Base-by-base conservation (phyloP, 768 basidiomycete species). In the Phanerodontia chrysosporium region DNA sequence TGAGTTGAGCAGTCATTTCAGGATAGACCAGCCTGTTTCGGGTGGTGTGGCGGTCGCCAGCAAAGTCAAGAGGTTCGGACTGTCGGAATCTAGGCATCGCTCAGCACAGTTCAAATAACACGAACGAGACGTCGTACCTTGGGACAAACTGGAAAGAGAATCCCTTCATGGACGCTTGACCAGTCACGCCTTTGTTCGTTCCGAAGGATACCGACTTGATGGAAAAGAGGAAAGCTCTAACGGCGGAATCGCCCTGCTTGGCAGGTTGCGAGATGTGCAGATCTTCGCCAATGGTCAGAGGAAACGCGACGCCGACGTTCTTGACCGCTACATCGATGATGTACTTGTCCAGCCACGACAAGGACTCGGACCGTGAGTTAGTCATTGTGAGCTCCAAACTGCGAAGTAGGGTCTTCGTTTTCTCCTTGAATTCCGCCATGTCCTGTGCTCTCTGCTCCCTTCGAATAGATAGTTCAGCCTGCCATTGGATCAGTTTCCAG, bases 301-400 rank as follows among this genome's bases (percentile, higher is more conserved):
- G 96, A 65, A 98, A 92, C 5, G 93, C 95, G 2, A 94, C 82
- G n/a, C 95, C 95, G 35, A 98, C 78, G 64, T 88, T 85, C 28
- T 77, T 75, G 57, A 89, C 75, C 14, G 75, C 75, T 22, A 90
- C 74, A 24, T 78, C 73, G 62, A 90, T 74, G 55, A 76, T 75
- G 61, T 84, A 81, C 46, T 77, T 70, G 60, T 80, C 78, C 18
- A 90, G 66, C 84, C 85, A 86, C 5, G 82, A 75, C 0, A 75
- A 66, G 28, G 75, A 69, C 21, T 66, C 55, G 6, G 58, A 22
- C 35, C 61, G 72, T 66, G 53, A 71, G 62, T 84, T 78, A 14
- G 75, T 76, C n/a, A 75, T 66, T 56, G 83, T 82, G 42, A 84
- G 76, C 60, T 92, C 92, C 55, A 94, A 86, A 1, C 89, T 87